A percentile compares a stretch with the other conserved stretches of the same genome.
These are phyloP conservation scores for Spongispora temasekensis DNA, from an alignment of 1,284 basidiomycete genomes.

Conservation along the genomic window DNA sequence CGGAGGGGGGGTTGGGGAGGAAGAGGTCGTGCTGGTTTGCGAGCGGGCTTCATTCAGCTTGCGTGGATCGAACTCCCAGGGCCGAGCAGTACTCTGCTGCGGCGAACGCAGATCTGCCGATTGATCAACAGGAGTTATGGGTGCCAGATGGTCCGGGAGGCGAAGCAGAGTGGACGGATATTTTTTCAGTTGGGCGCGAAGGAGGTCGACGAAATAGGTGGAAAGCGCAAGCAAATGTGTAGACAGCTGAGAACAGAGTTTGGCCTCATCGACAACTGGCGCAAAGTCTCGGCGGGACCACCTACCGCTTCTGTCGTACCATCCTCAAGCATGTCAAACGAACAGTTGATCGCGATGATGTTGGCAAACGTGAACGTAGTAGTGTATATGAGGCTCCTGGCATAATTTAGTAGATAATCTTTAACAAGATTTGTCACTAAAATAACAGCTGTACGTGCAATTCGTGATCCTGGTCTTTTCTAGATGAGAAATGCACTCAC, in stretches of 20 bases:
- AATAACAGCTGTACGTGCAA: conserved; percentile 63
- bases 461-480: background rate
- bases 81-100: conserved; percentile 32
- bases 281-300: conserved; percentile 5
- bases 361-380: conserved; percentile 78
- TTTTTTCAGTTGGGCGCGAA: conserved; percentile 29
- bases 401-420: conserved; percentile 91
- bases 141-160: conserved; percentile 26
- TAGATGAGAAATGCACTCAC: conserved; percentile 44
- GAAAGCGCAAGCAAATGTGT: conserved; percentile 42
- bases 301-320: conserved; percentile 60
- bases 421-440: conserved; percentile 73
- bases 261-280: background rate
- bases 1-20: conserved; percentile 14
- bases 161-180: conserved; percentile 27
- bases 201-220: conserved; percentile 39
- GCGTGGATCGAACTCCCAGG: conserved; percentile 25
- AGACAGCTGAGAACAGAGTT: conserved; percentile 40
- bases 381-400: conserved; percentile 88
- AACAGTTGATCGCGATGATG: conserved; percentile 72
- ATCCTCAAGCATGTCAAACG: conserved; percentile 76
- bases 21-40: background rate
- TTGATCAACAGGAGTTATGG: background rate
- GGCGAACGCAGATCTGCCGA: background rate
- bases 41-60: background rate